Percentiles rank a stretch among this genome's conserved stretches.
Conservation (phyloP, 352 stramenopile species). For the Phytophthora hibernalis region DNA sequence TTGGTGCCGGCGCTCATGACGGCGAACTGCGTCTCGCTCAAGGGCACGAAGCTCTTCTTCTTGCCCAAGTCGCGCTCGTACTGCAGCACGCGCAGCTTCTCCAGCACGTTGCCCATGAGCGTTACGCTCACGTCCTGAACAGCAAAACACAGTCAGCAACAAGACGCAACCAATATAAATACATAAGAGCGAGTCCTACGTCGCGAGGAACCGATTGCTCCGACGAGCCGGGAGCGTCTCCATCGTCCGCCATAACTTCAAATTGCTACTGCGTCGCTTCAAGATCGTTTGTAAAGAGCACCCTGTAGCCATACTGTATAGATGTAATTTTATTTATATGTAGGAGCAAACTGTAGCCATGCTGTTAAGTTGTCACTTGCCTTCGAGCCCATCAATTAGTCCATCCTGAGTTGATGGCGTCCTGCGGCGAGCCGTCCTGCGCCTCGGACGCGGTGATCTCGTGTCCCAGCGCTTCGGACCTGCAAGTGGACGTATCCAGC, state of each 20-base stretch:
- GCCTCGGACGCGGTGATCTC: conserved; percentile 9
- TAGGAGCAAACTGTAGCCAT: conserved; percentile 17
- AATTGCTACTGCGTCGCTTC: conserved; percentile 32
- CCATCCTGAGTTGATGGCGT: conserved; percentile 20
- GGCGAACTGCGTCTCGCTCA: conserved; percentile 82
- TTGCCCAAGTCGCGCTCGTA: conserved; percentile 85
- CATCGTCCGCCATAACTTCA: conserved; percentile 34
- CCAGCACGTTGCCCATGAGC: conserved; percentile 84
- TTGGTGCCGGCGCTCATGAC: conserved; percentile 51
- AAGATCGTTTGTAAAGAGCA: conserved; percentile 26
- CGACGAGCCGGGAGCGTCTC: conserved; percentile 3
- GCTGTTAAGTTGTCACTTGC: conserved; percentile 12
- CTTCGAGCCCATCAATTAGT: conserved; percentile 15
- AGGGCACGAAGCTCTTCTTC: conserved; percentile 79
- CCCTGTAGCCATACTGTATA: conserved; percentile 18
- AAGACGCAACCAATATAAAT: neutral
- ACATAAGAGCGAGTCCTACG: conserved; percentile 12
- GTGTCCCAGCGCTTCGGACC: conserved; percentile 18
- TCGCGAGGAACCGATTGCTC: conserved; percentile 27
- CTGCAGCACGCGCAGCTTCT: conserved; percentile 83
- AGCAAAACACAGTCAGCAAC: neutral
- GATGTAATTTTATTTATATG: neutral
- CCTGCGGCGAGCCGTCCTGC: conserved; percentile 27
- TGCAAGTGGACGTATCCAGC: conserved; percentile 32
- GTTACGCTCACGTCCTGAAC: conserved; percentile 77